These are phyloP conservation scores for Eutrema yunnanense DNA, from an alignment of 345 rosid species.

Conservation along the genomic window DNA sequence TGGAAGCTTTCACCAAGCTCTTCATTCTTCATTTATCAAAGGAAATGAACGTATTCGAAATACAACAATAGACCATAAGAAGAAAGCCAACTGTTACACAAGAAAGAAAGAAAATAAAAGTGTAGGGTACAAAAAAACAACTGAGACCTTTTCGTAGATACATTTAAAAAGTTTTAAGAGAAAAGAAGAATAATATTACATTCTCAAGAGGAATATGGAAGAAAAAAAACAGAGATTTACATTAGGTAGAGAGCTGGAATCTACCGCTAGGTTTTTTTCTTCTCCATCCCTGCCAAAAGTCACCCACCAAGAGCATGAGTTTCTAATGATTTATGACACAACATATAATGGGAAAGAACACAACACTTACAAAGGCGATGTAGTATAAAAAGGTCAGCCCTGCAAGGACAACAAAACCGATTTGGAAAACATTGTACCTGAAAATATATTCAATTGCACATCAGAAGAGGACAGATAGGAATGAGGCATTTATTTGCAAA, in stretches of 20 bases:
- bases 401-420: slow-evolving; percentile 68
- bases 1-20: too few species aligned
- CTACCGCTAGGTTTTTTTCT: slow-evolving; percentile 70
- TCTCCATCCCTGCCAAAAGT: slow-evolving; percentile 78
- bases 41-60: neutral
- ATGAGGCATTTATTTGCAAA: neutral
- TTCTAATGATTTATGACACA: neutral
- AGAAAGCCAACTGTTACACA: neutral
- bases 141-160: neutral
- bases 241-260: slow-evolving; percentile 71
- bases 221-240: neutral
- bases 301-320: neutral
- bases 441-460: neutral
- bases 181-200: neutral
- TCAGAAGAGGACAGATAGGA: neutral
- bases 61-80: neutral
- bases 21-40: too few species aligned
- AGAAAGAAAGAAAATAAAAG: neutral
- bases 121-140: neutral
- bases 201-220: slow-evolving; percentile 1
- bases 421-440: slow-evolving; percentile 95
- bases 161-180: neutral
- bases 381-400: slow-evolving; percentile 83
- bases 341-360: neutral
- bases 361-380: slow-evolving; percentile 63